Evolutionary conservation across 1,139 yeast species (phyloP).

Genomic region (Meyerozyma carpophila): DNA sequence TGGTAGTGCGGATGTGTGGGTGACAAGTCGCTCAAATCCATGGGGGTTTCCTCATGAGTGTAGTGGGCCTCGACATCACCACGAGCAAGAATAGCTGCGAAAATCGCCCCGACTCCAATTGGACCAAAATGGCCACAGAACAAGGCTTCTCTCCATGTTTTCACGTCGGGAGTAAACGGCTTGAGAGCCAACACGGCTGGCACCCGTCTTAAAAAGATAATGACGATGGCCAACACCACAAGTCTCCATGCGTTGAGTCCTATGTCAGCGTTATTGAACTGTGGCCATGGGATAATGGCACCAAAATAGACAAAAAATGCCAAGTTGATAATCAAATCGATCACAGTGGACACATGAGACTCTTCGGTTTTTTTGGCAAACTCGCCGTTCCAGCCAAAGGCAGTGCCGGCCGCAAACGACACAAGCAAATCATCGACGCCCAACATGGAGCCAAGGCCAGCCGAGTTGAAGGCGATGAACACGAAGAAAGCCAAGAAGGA

Average conservation of each 20-base stretch:
- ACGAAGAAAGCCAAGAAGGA: constrained; percentile 89
- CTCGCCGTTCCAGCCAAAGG: constrained; percentile 97
- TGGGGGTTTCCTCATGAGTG: constrained; percentile 56
- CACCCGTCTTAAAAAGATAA: constrained; percentile 76
- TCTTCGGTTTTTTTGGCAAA: constrained; percentile 85
- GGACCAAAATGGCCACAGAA: constrained; percentile 99
- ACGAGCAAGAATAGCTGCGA: constrained; percentile 81
- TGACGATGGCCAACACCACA: constrained; percentile 72
- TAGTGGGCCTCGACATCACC: constrained; percentile 62
- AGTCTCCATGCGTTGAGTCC: constrained; percentile 86
- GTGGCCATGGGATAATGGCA: constrained; percentile 89
- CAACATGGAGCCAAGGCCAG: constrained; percentile 88
- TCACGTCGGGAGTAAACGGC: constrained; percentile 84
- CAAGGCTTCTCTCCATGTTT: constrained; percentile 92
- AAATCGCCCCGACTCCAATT: constrained; percentile 95
- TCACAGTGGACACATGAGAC: constrained; percentile 87
- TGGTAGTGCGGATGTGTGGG: constrained; percentile 56
- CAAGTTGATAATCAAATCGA: constrained; percentile 76
- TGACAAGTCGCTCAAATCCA: constrained; percentile 31
- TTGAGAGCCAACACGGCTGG: constrained; percentile 81
- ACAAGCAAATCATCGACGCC: constrained; percentile 92
- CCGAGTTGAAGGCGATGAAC: constrained; percentile 79
- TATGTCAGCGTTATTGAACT: constrained; percentile 58
- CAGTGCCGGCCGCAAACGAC: constrained; percentile 93
- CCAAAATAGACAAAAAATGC: constrained; percentile 93